These are phyloP conservation scores for Dothideomycetes sp. DNA, from an alignment of 2,329 filamentous ascomycete genomes.

Conservation along the genomic window DNA sequence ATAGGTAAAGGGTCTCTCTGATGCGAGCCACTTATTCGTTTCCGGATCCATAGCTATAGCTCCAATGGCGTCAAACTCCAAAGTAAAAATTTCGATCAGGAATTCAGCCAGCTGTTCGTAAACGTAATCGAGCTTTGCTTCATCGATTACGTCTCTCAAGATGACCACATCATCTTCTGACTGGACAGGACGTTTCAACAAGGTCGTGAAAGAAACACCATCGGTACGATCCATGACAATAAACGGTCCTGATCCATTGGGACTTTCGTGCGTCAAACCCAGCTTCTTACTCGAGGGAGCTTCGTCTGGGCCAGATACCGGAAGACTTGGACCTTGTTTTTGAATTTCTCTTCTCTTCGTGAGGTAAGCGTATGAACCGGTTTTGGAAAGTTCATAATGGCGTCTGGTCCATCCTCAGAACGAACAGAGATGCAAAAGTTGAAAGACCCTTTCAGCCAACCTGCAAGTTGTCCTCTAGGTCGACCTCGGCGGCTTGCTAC, in stretches of 20 bases:
- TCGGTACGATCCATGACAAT: not conserved
- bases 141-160: slow-evolving; percentile 13
- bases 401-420: not conserved
- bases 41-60: slow-evolving; percentile 26
- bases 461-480: not conserved
- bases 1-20: slow-evolving; percentile 30
- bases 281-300: not conserved
- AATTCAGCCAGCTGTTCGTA: slow-evolving; percentile 19
- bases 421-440: not conserved
- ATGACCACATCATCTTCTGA: not conserved
- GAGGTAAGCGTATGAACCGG: not conserved
- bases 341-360: not conserved
- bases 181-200: not conserved
- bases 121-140: slow-evolving; percentile 16
- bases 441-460: not conserved
- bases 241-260: not conserved
- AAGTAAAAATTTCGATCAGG: slow-evolving; percentile 26
- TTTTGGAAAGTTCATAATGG: not conserved
- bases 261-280: not conserved
- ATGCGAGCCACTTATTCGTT: slow-evolving; percentile 25
- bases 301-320: not conserved
- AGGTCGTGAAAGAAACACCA: not conserved
- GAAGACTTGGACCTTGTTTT: not conserved
- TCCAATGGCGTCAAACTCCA: slow-evolving; percentile 27
- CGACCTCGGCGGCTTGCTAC: not conserved